Evolutionary conservation across 768 basidiomycete species (phyloP).

Genomic region (Leccinum arenicola): DNA sequence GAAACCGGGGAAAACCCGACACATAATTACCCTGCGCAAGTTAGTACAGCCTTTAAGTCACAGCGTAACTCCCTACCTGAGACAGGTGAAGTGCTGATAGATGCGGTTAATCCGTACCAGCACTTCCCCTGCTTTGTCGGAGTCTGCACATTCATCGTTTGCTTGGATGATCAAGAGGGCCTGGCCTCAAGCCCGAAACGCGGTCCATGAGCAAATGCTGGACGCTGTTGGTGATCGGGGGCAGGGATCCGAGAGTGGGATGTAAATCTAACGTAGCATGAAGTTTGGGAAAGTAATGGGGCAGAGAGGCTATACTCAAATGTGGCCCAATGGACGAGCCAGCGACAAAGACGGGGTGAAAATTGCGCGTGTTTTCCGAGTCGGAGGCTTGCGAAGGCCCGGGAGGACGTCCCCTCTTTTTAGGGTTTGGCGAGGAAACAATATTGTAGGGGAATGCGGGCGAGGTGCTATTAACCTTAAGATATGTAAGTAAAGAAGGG

Average conservation of each 20-base stretch:
- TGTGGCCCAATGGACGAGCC: slow-evolving; percentile 38
- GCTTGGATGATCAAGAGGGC: too few species aligned
- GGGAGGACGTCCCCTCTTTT: slow-evolving; percentile 19
- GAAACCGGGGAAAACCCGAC: too few species aligned
- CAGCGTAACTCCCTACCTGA: too few species aligned
- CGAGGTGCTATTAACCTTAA: slow-evolving; percentile 33
- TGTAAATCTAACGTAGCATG: slow-evolving; percentile 58
- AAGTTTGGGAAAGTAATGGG: slow-evolving; percentile 41
- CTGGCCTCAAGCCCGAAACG: too few species aligned
- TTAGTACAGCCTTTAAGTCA: too few species aligned
- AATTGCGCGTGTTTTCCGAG: slow-evolving; percentile 23
- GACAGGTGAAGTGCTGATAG: too few species aligned
- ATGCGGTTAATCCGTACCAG: too few species aligned
- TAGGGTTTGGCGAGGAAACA: slow-evolving; percentile 27
- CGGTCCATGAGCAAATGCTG: too few species aligned
- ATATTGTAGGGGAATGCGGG: neutral
- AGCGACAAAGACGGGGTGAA: slow-evolving; percentile 18
- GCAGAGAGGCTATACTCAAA: slow-evolving; percentile 53
- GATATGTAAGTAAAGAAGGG: slow-evolving; percentile 3
- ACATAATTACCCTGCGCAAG: too few species aligned
- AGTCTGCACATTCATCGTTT: too few species aligned
- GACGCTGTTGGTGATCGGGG: slow-evolving; percentile 56
- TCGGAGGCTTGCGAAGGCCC: slow-evolving; percentile 20
- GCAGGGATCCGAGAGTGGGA: slow-evolving; percentile 59
- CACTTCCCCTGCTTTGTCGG: too few species aligned